Evolutionary conservation across 345 rosid species (phyloP).

Genomic region (Noccaea bulbosa): DNA sequence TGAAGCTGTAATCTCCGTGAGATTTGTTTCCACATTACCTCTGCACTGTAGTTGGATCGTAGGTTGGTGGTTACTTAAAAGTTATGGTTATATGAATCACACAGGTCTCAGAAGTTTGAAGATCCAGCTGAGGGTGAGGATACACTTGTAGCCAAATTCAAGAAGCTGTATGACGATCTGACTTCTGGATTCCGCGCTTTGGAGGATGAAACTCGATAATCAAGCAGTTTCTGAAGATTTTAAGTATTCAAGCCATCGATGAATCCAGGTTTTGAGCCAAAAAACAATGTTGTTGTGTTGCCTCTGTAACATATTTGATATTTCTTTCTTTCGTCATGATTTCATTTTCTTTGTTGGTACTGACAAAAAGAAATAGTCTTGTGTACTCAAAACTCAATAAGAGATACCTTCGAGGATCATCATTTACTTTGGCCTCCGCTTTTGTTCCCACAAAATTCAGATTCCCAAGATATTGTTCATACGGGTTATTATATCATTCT

Average conservation of each 20-base stretch:
- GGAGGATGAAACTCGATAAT: constrained; percentile 92
- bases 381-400: constrained; percentile 1
- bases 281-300: neutral
- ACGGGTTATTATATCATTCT: neutral
- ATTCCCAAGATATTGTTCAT: neutral
- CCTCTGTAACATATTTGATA: neutral
- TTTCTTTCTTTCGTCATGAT: neutral
- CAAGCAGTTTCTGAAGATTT: neutral
- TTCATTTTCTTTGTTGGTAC: neutral
- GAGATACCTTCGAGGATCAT: neutral
- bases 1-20: neutral
- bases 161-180: constrained; percentile 79
- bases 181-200: constrained; percentile 88
- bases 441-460: neutral
- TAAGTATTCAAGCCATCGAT: neutral
- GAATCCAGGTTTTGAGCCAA: constrained; percentile 1
- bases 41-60: neutral
- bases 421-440: neutral
- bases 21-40: neutral
- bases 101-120: constrained; percentile 94
- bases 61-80: neutral
- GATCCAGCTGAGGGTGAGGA: constrained; percentile 98
- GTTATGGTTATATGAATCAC: neutral
- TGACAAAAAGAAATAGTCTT: neutral
- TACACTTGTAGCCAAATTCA: constrained; percentile 81